phyloP scores from a whole-genome alignment of 768 basidiomycete genomes.

The Vararia minispora region DNA sequence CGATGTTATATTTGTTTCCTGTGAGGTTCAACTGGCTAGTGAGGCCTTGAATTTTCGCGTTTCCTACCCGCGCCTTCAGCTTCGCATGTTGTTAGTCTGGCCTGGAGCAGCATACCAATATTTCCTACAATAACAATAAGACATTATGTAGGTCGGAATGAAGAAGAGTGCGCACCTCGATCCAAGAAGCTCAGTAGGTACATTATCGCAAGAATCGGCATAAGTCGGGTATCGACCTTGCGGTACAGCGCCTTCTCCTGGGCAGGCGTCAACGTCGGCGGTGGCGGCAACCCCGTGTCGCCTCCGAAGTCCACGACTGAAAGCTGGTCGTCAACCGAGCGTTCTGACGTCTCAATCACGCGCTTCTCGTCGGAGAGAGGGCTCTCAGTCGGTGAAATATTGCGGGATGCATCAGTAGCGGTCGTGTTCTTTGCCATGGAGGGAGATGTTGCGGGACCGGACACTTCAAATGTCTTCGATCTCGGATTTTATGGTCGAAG shows the following conservation, averaged over 20 bases:
- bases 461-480: too few species aligned
- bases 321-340: too few species aligned
- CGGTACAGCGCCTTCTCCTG: constrained; percentile 30
- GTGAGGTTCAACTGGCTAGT: constrained; percentile 40
- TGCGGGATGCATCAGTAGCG: too few species aligned
- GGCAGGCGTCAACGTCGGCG: constrained; percentile 26
- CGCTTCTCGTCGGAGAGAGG: too few species aligned
- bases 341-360: too few species aligned
- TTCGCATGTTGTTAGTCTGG: neutral
- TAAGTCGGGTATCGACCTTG: constrained; percentile 21
- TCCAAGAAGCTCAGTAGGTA: constrained; percentile 22
- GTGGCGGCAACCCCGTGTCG: constrained; percentile 6
- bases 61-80: constrained; percentile 28
- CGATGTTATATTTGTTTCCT: constrained; percentile 54
- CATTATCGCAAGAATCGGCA: constrained; percentile 22
- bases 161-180: constrained; percentile 14
- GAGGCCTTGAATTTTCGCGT: constrained; percentile 58
- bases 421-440: too few species aligned
- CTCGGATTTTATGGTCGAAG: too few species aligned
- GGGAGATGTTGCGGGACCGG: too few species aligned
- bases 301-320: constrained; percentile 8
- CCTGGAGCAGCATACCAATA: constrained; percentile 30
- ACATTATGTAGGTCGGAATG: neutral
- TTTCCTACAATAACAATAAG: constrained; percentile 30
- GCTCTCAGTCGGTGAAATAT: too few species aligned